Conservation (phyloP, 331 rosid genomes). For the Acacia concinna region DNA sequence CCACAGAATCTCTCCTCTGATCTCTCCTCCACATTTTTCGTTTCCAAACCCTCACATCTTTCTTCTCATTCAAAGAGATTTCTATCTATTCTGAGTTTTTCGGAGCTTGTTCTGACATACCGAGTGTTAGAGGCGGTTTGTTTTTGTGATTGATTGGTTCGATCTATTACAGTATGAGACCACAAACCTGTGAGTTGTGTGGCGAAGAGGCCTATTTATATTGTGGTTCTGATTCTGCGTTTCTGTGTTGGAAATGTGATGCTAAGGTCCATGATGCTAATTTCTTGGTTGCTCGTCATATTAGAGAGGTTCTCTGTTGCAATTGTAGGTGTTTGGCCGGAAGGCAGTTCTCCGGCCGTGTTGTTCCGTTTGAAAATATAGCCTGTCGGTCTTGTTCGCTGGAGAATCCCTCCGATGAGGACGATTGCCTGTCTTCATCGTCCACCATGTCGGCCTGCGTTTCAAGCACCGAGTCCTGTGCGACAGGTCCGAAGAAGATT, state of each 20-base stretch:
- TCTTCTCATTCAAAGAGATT: not conserved
- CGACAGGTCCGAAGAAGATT: conserved; percentile 14
- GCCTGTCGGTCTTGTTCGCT: conserved; percentile 46
- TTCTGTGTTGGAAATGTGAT: conserved; percentile 67
- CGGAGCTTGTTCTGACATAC: too few relatives aligned
- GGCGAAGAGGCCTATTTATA: conserved; percentile 39
- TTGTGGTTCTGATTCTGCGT: conserved; percentile 68
- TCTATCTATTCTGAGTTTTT: not conserved
- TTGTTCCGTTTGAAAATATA: not conserved
- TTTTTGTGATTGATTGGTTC: not conserved
- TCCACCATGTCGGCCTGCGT: conserved; percentile 37
- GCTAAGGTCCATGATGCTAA: conserved; percentile 56
- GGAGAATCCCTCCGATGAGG: not conserved
- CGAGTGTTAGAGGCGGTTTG: not conserved
- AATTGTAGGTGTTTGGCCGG: conserved; percentile 39
- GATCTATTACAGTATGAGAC: not conserved
- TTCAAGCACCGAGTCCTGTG: conserved; percentile 45
- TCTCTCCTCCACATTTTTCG: not conserved
- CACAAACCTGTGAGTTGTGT: conserved; percentile 55
- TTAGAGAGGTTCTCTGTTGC: conserved; percentile 52
- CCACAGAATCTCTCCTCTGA: conserved; percentile 20
- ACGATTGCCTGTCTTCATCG: not conserved
- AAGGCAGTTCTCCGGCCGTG: conserved; percentile 28
- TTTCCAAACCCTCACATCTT: not conserved
- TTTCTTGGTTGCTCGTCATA: conserved; percentile 77